Evolutionary conservation across 176 grass and related monocot genomes (phyloP).

Genomic region (Avena eriantha): DNA sequence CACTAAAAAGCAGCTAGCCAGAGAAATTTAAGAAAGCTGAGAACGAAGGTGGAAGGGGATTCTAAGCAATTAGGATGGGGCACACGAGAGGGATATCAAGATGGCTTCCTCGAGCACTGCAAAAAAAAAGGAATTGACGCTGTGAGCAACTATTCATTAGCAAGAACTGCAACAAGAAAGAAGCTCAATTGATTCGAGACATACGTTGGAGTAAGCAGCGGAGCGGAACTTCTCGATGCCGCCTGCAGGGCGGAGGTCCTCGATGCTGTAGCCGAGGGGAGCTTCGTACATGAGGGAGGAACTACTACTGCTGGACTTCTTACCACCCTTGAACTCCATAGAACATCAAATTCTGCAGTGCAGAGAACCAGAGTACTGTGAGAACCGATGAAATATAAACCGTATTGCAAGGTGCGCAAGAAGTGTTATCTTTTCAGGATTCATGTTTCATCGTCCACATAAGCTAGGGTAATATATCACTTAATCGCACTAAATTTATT

Average conservation of each 20-base stretch:
- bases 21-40: constrained; percentile 30
- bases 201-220: constrained; percentile 80
- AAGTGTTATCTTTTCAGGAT: neutral
- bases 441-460: neutral
- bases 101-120: constrained; percentile 74
- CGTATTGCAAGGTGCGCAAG: neutral
- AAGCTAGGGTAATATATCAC: neutral
- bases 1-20: constrained; percentile 56
- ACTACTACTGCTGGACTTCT: constrained; percentile 73
- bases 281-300: constrained; percentile 76
- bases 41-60: neutral
- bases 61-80: constrained; percentile 38
- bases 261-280: constrained; percentile 81
- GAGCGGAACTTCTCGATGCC: constrained; percentile 79
- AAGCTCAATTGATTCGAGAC: neutral
- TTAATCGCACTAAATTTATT: neutral
- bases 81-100: constrained; percentile 42
- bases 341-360: constrained; percentile 53
- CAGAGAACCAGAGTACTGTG: neutral
- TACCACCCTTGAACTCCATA: constrained; percentile 82
- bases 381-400: neutral
- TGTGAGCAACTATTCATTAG: constrained; percentile 40
- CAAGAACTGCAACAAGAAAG: neutral
- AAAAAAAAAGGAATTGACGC: constrained; percentile 18
- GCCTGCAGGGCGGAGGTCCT: constrained; percentile 66